These are phyloP conservation scores for Monoraphidium neglectum DNA, from an alignment of 139 green algal genomes.

Conservation along the genomic window DNA sequence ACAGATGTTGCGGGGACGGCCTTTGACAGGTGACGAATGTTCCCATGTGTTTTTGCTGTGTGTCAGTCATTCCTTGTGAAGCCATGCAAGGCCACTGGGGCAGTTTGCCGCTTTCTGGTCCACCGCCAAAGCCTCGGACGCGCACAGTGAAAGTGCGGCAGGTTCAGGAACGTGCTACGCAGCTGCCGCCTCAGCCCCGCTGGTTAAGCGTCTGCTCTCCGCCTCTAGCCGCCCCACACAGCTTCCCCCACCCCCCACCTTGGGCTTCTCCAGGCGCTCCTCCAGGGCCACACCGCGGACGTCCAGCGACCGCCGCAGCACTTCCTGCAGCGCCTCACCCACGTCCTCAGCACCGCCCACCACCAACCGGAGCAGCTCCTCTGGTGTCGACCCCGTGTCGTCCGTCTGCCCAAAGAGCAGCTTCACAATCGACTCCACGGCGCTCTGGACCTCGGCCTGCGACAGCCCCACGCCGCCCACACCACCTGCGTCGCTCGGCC, in stretches of 20 bases:
- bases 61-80: slow-evolving; percentile 11
- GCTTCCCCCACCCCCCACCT: not conserved
- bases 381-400: slow-evolving; percentile 35
- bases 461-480: not conserved
- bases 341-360: slow-evolving; percentile 10
- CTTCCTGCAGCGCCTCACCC: slow-evolving; percentile 31
- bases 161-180: too few species aligned
- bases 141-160: too few species aligned
- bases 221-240: too few species aligned
- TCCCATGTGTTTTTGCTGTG: too few species aligned
- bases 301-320: slow-evolving; percentile 41
- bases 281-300: slow-evolving; percentile 27
- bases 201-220: too few species aligned
- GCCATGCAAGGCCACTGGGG: not conserved
- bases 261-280: slow-evolving; percentile 8
- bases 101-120: too few species aligned
- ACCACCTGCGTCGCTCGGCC: too few species aligned
- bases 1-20: too few species aligned
- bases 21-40: too few species aligned
- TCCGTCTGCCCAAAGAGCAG: too few species aligned
- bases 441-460: slow-evolving; percentile 13
- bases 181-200: too few species aligned
- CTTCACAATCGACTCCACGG: slow-evolving; percentile 19
- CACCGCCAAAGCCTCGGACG: too few species aligned
- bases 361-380: slow-evolving; percentile 37